phyloP scores from a whole-genome alignment of 257 asterid genomes.

The Coffea eugenioides region DNA sequence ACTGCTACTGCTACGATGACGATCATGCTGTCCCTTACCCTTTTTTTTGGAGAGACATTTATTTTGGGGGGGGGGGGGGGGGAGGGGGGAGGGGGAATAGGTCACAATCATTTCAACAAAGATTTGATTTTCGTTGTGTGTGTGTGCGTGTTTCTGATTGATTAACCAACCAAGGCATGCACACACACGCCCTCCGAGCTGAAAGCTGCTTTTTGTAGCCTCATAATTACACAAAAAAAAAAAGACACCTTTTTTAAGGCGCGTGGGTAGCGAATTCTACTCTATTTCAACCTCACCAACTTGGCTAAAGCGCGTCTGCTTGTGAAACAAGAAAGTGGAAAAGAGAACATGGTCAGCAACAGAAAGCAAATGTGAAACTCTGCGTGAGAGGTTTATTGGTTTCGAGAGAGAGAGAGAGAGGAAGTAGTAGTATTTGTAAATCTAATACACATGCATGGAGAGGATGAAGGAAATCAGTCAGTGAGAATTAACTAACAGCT shows the following conservation, averaged over 20 bases:
- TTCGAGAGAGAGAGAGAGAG: slow-evolving; percentile 1
- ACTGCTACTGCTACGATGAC: too few relatives aligned
- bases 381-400: background rate
- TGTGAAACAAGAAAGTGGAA: slow-evolving; percentile 16
- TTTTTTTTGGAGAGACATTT: too few relatives aligned
- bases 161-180: background rate
- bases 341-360: background rate
- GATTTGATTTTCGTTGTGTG: slow-evolving; percentile 18
- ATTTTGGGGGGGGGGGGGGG: too few relatives aligned
- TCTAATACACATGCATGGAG: background rate
- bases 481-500: slow-evolving; percentile 11
- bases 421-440: slow-evolving; percentile 12
- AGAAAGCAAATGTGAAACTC: background rate
- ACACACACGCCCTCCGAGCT: slow-evolving; percentile 3
- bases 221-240: background rate
- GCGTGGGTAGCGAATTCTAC: slow-evolving; percentile 6
- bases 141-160: slow-evolving; percentile 1
- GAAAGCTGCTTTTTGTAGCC: slow-evolving; percentile 7
- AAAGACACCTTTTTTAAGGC: slow-evolving; percentile 10
- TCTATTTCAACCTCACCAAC: background rate
- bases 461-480: slow-evolving; percentile 21
- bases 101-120: slow-evolving; percentile 12
- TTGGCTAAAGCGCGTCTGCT: slow-evolving; percentile 16
- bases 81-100: too few relatives aligned
- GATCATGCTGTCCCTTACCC: too few relatives aligned